Conservation (phyloP, 768 basidiomycete species). For the Rhizopogon vinicolor region DNA sequence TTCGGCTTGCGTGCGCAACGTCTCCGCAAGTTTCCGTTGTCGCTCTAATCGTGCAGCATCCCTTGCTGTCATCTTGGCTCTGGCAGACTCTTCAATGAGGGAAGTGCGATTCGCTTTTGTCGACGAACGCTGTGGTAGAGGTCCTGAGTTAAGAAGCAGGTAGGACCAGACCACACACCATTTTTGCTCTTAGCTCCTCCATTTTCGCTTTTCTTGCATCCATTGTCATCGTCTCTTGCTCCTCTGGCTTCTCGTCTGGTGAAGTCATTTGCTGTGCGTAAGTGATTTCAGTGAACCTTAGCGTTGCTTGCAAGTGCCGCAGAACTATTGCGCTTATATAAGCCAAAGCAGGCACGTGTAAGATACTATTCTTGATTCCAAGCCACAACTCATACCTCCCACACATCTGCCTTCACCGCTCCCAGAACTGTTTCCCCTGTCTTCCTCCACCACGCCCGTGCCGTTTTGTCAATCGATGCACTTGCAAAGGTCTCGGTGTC, state of each 20-base stretch:
- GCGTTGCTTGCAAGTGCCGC: background rate
- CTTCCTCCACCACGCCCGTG: background rate
- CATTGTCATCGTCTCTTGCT: slow-evolving; percentile 38
- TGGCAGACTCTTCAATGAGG: slow-evolving; percentile 80
- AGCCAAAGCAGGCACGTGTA: too few relatives aligned
- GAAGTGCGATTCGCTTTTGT: slow-evolving; percentile 81
- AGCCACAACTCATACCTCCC: too few relatives aligned
- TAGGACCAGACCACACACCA: slow-evolving; percentile 41
- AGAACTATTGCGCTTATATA: background rate
- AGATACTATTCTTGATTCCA: too few relatives aligned
- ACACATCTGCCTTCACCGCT: too few relatives aligned
- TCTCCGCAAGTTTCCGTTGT: slow-evolving; percentile 88
- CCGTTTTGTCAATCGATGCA: background rate
- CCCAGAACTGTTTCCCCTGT: background rate
- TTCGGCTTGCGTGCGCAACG: slow-evolving; percentile 76
- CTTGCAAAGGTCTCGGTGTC: background rate
- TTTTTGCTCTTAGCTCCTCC: slow-evolving; percentile 68
- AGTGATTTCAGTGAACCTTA: slow-evolving; percentile 7
- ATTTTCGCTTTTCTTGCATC: slow-evolving; percentile 77
- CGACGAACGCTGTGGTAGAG: slow-evolving; percentile 56
- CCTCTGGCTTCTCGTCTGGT: slow-evolving; percentile 6
- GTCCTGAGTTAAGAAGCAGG: background rate
- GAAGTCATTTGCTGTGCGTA: slow-evolving; percentile 6
- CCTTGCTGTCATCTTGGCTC: slow-evolving; percentile 67
- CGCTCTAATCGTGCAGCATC: slow-evolving; percentile 83